These are phyloP conservation scores for Suillus decipiens DNA, from an alignment of 768 basidiomycete species.

Conservation along the genomic window DNA sequence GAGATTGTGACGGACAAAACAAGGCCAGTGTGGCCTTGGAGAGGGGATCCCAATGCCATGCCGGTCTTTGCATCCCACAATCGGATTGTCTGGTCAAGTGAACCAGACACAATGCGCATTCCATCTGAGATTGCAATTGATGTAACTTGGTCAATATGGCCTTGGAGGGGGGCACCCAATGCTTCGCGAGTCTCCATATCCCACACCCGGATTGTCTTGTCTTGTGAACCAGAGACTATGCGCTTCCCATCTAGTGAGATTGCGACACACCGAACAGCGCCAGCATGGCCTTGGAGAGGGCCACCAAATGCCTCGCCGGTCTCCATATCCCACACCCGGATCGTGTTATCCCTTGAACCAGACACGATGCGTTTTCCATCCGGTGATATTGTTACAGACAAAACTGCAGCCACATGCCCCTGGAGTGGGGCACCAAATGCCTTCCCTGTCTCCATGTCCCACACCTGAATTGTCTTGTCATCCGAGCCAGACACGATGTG, in stretches of 20 bases:
- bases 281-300: constrained; percentile 6
- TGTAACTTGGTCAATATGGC: not conserved
- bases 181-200: constrained; percentile 2
- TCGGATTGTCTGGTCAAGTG: constrained; percentile 2
- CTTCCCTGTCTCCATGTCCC: constrained; percentile 5
- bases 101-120: constrained; percentile 5
- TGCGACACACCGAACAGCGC: constrained; percentile 11
- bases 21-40: not conserved
- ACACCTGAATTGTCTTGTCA: constrained; percentile 10
- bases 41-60: not conserved
- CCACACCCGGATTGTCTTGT: constrained; percentile 15
- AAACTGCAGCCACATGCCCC: not conserved
- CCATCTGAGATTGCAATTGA: constrained; percentile 6
- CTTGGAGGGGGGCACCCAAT: not conserved
- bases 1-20: not conserved
- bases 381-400: not conserved
- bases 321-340: constrained; percentile 8
- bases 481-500: not conserved
- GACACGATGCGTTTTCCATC: constrained; percentile 4
- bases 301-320: not conserved
- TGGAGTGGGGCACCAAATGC: not conserved
- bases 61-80: constrained; percentile 8
- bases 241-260: constrained; percentile 9
- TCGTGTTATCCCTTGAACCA: not conserved
- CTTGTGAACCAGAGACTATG: not conserved